These are phyloP conservation scores for Corynespora cassiicola DNA, from an alignment of 2,329 filamentous ascomycete genomes.

Conservation along the genomic window DNA sequence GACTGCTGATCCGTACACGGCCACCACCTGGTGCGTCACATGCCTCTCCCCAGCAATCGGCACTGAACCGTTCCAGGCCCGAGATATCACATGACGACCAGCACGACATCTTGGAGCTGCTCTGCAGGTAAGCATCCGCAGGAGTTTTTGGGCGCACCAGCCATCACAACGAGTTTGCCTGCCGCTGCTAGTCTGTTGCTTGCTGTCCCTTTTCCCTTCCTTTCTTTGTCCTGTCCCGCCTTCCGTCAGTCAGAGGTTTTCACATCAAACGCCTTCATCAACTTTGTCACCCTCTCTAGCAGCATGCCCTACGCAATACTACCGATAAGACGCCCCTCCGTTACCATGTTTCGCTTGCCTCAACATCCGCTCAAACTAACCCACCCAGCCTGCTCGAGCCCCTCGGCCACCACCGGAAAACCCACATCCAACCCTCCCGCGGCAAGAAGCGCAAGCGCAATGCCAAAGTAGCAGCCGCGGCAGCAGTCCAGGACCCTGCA, in stretches of 20 bases:
- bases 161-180: too few species aligned
- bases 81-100: conserved; percentile 64
- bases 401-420: conserved; percentile 66
- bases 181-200: too few species aligned
- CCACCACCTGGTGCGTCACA: conserved; percentile 68
- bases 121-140: conserved; percentile 72
- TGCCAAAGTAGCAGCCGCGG: conserved; percentile 19
- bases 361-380: conserved; percentile 12
- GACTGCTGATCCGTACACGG: conserved; percentile 70
- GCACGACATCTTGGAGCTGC: conserved; percentile 69
- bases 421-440: conserved; percentile 63
- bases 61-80: conserved; percentile 61
- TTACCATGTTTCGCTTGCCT: not conserved
- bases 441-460: conserved; percentile 63
- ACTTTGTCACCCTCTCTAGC: too few species aligned
- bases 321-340: too few species aligned
- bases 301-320: too few species aligned
- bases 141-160: too few species aligned
- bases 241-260: too few species aligned
- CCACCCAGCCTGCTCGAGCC: conserved; percentile 66
- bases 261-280: not conserved
- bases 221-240: too few species aligned
- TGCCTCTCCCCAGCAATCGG: too few species aligned
- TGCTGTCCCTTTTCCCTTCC: too few species aligned
- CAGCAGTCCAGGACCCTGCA: conserved; percentile 3